phyloP scores from a whole-genome alignment of 2,329 filamentous ascomycete genomes.

The Sporothrix curviconia region DNA sequence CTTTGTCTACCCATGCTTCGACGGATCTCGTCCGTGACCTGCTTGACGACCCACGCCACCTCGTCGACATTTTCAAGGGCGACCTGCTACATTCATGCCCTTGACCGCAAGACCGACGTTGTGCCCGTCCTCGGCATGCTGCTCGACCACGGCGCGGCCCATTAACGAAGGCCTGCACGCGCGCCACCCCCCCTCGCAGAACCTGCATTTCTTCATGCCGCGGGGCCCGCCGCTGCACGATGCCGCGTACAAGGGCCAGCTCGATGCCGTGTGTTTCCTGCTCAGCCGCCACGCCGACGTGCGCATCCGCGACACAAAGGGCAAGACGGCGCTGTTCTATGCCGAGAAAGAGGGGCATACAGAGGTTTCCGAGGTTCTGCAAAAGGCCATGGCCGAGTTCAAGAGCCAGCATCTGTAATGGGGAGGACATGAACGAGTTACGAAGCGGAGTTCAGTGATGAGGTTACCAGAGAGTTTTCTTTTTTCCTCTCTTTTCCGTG shows the following conservation, averaged over 20 bases:
- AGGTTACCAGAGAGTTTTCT: too few relatives aligned
- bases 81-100: background rate
- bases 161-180: background rate
- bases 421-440: too few relatives aligned
- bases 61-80: background rate
- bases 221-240: background rate
- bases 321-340: background rate
- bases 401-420: background rate
- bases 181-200: background rate
- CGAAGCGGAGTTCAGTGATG: too few relatives aligned
- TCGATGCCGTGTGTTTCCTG: slow-evolving; percentile 1
- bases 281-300: background rate
- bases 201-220: background rate
- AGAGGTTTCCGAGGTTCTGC: background rate
- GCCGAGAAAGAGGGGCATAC: background rate
- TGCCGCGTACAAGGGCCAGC: background rate
- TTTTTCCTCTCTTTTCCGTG: too few relatives aligned
- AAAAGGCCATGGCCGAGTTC: background rate
- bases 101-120: background rate
- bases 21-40: background rate
- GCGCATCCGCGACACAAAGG: background rate
- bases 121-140: slow-evolving; percentile 2
- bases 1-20: background rate
- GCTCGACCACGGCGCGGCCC: slow-evolving; percentile 3
- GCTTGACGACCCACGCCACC: background rate